Evolutionary conservation across 75 land plant genomes (phyloP), one percentile per base, ranked within the genome.

Genomic region (Pinus tabuliformis): DNA sequence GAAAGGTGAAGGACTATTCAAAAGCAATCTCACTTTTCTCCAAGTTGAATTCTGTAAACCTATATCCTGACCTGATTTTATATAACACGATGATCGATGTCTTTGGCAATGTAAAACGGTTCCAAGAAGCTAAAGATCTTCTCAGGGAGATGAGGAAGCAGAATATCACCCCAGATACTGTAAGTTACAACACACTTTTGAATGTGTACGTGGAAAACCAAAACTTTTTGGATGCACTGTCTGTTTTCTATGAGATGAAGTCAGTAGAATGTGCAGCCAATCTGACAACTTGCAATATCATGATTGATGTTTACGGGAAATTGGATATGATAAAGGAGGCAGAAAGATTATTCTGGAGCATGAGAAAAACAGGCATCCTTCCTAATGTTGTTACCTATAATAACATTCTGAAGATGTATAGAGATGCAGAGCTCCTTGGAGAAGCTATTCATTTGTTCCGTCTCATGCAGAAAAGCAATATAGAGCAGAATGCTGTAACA

Each of bases 301-400:
- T 97, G 94, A 91, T 97, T 14, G 87, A 97, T 78, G 92, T 90
- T 37, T 95, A 92, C 74, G 99, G 99, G 9, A 89, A 97, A 86
- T 78, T 97, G 22, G 92, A 85, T 60, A 87, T 97, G 91, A 85
- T 83, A 2, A 85, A 87, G 62, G 99, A 97, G 63, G 99, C 99
- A 17, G 98, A 95, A 73, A 72, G 83, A 57, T 80, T 97, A 58
- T 95, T 97, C 78, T 85, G 88, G 93, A 89, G 91, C 78, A 86
- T 93, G 95, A 83, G 84, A 75, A 81, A 82, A 68, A 79, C 86
- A 62, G 83, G 83, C 15, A 80, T 89, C 58, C 76, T 77, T n/a
- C 95, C 93, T 1, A 87, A 83, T 79, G 90, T 93, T 33, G 91
- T 92, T n/a, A 93, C 92, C 37, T 97, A 88, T 78, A 97, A 95